Percentiles rank a stretch among this genome's conserved stretches.
phyloP scores from a whole-genome alignment of 768 basidiomycete genomes.

The Coprinellus aureogranulatus region DNA sequence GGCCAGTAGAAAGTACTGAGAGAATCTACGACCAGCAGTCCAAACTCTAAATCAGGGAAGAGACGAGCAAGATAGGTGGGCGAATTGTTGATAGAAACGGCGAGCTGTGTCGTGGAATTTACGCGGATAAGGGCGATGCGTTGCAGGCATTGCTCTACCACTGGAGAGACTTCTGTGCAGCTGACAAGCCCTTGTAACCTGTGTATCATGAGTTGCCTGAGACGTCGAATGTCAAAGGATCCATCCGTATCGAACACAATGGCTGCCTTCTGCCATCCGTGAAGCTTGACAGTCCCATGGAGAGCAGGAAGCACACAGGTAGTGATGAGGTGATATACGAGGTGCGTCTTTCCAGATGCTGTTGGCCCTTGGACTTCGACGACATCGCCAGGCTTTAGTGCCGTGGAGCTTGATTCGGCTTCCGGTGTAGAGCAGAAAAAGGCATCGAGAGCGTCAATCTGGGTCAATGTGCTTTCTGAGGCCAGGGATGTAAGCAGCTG shows the following conservation, averaged over 20 bases:
- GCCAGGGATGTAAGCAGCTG: conserved; percentile 46
- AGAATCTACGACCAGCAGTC: conserved; percentile 72
- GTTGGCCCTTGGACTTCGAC: conserved; percentile 77
- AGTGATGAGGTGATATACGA: conserved; percentile 65
- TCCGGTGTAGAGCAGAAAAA: conserved; percentile 21
- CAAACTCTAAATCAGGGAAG: conserved; percentile 55
- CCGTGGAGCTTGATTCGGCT: conserved; percentile 6
- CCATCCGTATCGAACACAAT: conserved; percentile 71
- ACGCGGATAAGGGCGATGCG: conserved; percentile 71
- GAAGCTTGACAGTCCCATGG: conserved; percentile 31
- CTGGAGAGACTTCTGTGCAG: conserved; percentile 9
- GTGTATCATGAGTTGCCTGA: conserved; percentile 49
- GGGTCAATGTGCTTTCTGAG: conserved; percentile 34
- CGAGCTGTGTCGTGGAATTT: conserved; percentile 64
- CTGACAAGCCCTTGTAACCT: conserved; percentile 40
- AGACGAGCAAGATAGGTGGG: conserved; percentile 48
- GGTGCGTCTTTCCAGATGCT: conserved; percentile 72
- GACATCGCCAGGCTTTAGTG: conserved; percentile 52
- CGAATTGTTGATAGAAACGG: conserved; percentile 60
- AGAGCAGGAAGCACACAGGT: conserved; percentile 54
- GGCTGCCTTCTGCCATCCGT: conserved; percentile 64
- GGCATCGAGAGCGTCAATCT: conserved; percentile 33
- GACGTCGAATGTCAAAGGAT: conserved; percentile 56
- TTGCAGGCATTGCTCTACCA: conserved; percentile 35
- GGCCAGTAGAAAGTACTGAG: conserved; percentile 76